Percentiles rank a stretch among this genome's conserved stretches.
Conservation (phyloP, 805 yeast genomes). For the Blastobotrys attinorum region DNA sequence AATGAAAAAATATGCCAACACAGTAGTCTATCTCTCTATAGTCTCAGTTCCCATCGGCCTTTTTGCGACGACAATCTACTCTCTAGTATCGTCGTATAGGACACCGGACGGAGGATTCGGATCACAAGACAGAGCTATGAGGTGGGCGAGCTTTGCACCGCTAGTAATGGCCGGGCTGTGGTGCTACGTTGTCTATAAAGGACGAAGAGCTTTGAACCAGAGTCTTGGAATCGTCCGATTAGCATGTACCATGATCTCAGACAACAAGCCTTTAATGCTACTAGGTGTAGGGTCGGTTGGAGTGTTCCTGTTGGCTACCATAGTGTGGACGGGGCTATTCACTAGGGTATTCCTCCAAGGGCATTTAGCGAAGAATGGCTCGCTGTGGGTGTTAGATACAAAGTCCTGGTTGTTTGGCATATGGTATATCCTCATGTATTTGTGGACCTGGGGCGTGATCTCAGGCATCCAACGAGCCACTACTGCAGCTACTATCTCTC, state of each 20-base stretch:
- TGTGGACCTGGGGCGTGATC: slow-evolving; percentile 37
- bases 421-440: slow-evolving; percentile 28
- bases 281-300: slow-evolving; percentile 25
- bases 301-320: slow-evolving; percentile 26
- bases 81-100: slow-evolving; percentile 27
- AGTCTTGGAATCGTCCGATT: slow-evolving; percentile 31
- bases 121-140: slow-evolving; percentile 25
- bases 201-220: slow-evolving; percentile 21
- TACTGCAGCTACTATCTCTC: slow-evolving; percentile 29
- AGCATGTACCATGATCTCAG: slow-evolving; percentile 28
- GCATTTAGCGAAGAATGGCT: slow-evolving; percentile 14
- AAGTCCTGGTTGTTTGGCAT: slow-evolving; percentile 28
- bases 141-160: slow-evolving; percentile 26
- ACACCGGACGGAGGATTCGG: slow-evolving; percentile 26
- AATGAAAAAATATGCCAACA: slow-evolving; percentile 20
- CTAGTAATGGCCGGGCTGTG: slow-evolving; percentile 22
- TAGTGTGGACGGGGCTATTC: slow-evolving; percentile 31
- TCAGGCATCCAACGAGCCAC: slow-evolving; percentile 31
- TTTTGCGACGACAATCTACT: slow-evolving; percentile 19
- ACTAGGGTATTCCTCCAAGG: slow-evolving; percentile 26
- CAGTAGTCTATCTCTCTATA: slow-evolving; percentile 21
- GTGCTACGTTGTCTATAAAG: slow-evolving; percentile 22
- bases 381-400: slow-evolving; percentile 22
- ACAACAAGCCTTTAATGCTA: slow-evolving; percentile 24
- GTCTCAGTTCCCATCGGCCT: slow-evolving; percentile 26